Evolutionary conservation across 2,329 filamentous ascomycete genomes (phyloP).

Genomic region (Biscogniauxia sp.): DNA sequence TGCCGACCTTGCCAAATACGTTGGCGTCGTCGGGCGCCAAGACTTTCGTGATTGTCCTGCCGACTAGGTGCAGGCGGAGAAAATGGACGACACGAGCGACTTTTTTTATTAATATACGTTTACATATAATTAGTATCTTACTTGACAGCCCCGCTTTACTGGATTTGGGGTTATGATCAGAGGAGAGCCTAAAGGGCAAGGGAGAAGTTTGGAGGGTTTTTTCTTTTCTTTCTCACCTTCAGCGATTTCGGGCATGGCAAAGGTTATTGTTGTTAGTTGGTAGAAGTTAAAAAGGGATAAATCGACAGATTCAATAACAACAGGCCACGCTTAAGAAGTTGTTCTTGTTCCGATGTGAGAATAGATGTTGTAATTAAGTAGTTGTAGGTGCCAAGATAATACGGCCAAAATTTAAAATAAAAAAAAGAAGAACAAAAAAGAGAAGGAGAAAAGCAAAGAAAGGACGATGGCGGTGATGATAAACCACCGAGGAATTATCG

Average conservation of each 20-base stretch:
- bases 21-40: slow-evolving; percentile 75
- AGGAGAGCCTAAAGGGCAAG: no score
- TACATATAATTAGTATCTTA: slow-evolving; percentile 5
- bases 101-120: slow-evolving; percentile 36
- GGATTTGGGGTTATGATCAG: neutral
- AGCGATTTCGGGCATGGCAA: slow-evolving; percentile 27
- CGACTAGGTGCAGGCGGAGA: slow-evolving; percentile 78
- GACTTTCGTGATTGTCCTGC: slow-evolving; percentile 71
- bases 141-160: neutral
- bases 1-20: slow-evolving; percentile 89
- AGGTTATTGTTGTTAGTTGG: neutral
- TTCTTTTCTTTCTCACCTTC: slow-evolving; percentile 21
- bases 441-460: neutral
- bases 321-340: no score
- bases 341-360: no score
- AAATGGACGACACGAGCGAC: slow-evolving; percentile 86
- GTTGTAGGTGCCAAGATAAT: neutral
- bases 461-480: neutral
- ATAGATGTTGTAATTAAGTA: no score
- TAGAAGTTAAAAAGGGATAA: neutral
- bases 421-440: neutral
- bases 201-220: no score
- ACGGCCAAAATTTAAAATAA: no score
- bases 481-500: neutral
- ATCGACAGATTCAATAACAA: no score